phyloP scores from a whole-genome alignment of 192 early-diverging fungal genomes.

The Phlyctochytrium arcticum region DNA sequence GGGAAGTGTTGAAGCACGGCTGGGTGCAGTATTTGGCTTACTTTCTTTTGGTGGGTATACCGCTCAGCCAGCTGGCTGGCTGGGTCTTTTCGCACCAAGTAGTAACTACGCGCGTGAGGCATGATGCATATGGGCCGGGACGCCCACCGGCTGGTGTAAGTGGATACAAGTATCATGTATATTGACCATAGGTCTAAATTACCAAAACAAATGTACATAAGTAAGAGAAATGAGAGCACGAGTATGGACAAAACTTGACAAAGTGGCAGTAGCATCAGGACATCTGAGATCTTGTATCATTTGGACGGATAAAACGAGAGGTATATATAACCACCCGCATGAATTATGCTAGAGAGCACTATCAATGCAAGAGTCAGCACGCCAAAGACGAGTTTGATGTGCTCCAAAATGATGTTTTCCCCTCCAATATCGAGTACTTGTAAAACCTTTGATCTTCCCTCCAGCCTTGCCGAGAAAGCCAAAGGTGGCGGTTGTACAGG shows the following conservation, averaged over 20 bases:
- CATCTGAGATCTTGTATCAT: no score
- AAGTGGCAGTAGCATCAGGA: no score
- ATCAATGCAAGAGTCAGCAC: not conserved
- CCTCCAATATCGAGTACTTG: not conserved
- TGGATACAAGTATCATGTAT: no score
- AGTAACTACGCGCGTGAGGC: slow-evolving; percentile 29
- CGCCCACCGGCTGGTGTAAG: no score
- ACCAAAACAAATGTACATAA: no score
- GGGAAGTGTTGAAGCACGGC: slow-evolving; percentile 34
- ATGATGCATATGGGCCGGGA: no score
- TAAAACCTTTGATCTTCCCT: not conserved
- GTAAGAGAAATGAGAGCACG: no score
- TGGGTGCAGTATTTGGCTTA: slow-evolving; percentile 42
- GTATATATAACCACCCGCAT: no score
- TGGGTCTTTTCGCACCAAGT: slow-evolving; percentile 16
- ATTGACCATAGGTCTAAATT: no score
- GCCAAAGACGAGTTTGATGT: not conserved
- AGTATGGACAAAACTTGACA: no score
- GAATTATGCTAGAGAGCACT: not conserved
- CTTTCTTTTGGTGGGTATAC: slow-evolving; percentile 22
- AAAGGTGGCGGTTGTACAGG: not conserved
- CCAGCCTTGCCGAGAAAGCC: not conserved
- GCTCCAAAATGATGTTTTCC: not conserved
- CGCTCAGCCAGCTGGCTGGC: slow-evolving; percentile 8
- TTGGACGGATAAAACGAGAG: no score